Percentiles rank a stretch among this genome's conserved stretches.
Evolutionary conservation across 768 basidiomycete species (phyloP).

Genomic region (Boletales sp.): DNA sequence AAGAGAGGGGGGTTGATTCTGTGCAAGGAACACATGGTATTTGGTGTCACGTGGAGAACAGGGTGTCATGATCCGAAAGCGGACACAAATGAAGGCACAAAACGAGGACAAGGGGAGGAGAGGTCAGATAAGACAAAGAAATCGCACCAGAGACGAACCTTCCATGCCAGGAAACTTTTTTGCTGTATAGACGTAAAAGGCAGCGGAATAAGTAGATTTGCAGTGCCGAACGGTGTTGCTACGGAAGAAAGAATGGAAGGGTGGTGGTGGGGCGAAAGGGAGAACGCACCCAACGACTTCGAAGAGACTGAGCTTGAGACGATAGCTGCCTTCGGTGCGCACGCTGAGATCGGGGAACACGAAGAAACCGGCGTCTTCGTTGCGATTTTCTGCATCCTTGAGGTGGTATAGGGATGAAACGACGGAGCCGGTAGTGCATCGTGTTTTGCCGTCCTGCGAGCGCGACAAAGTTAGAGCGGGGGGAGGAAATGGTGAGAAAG

Average conservation of each 20-base stretch:
- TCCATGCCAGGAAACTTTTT: constrained; percentile 98
- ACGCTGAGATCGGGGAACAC: constrained; percentile 95
- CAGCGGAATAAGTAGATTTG: constrained; percentile 82
- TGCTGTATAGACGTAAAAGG: constrained; percentile 93
- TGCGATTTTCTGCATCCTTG: constrained; percentile 65
- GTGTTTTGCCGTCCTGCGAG: constrained; percentile 79
- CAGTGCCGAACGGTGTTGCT: constrained; percentile 87
- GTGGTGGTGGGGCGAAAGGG: not conserved
- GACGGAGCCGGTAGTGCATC: constrained; percentile 87
- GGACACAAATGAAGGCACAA: constrained; percentile 10
- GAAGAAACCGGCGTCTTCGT: constrained; percentile 85
- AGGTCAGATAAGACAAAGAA: constrained; percentile 21
- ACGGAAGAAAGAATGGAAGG: constrained; percentile 7
- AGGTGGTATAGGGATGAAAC: constrained; percentile 90
- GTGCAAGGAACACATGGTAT: no score
- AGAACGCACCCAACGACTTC: constrained; percentile 84
- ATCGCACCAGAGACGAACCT: constrained; percentile 45
- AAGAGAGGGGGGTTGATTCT: constrained; percentile 86
- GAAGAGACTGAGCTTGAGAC: constrained; percentile 67
- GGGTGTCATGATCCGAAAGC: constrained; percentile 17
- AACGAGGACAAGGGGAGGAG: constrained; percentile 10
- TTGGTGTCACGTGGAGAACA: constrained; percentile 23
- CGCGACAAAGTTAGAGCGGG: not conserved
- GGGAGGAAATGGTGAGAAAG: not conserved
- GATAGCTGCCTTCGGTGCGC: constrained; percentile 87